Evolutionary conservation across 805 yeast species (phyloP).

Genomic region (Starmerella tilneyi): DNA sequence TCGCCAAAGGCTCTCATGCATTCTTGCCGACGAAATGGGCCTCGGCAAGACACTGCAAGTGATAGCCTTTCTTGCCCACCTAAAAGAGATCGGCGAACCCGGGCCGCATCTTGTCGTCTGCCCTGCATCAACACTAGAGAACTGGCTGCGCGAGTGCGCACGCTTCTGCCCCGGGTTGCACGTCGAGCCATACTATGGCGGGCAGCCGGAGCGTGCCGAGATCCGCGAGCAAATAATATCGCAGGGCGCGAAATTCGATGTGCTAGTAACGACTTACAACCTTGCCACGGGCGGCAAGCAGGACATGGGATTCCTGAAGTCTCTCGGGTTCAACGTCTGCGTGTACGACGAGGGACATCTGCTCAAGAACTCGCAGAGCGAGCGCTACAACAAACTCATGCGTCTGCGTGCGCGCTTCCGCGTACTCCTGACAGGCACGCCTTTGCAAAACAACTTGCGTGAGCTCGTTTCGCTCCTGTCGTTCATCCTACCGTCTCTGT

Average conservation of each 20-base stretch:
- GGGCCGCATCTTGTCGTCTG: constrained; percentile 93
- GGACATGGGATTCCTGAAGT: constrained; percentile 69
- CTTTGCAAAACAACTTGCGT: constrained; percentile 82
- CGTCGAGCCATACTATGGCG: constrained; percentile 91
- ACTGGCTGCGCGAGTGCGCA: constrained; percentile 91
- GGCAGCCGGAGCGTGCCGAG: constrained; percentile 73
- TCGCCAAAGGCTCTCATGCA: constrained; percentile 71
- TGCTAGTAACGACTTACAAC: constrained; percentile 86
- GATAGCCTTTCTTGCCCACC: constrained; percentile 77
- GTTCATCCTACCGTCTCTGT: constrained; percentile 76
- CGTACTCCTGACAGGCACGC: constrained; percentile 87
- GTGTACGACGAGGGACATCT: constrained; percentile 98
- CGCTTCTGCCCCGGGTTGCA: constrained; percentile 71
- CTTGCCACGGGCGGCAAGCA: constrained; percentile 77
- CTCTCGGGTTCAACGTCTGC: constrained; percentile 69
- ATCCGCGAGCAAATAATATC: constrained; percentile 58
- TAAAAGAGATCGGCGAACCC: constrained; percentile 52
- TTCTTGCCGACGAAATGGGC: constrained; percentile 96
- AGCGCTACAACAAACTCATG: constrained; percentile 81
- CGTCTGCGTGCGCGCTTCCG: constrained; percentile 73
- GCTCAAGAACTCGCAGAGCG: constrained; percentile 81
- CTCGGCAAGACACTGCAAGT: constrained; percentile 96
- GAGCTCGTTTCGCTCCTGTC: constrained; percentile 85
- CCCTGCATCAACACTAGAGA: constrained; percentile 92
- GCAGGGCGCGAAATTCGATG: constrained; percentile 56